Evolutionary conservation across 331 rosid genomes (phyloP), one percentile per base, ranked within the genome.

Genomic region (Phaseolus coccineus): DNA sequence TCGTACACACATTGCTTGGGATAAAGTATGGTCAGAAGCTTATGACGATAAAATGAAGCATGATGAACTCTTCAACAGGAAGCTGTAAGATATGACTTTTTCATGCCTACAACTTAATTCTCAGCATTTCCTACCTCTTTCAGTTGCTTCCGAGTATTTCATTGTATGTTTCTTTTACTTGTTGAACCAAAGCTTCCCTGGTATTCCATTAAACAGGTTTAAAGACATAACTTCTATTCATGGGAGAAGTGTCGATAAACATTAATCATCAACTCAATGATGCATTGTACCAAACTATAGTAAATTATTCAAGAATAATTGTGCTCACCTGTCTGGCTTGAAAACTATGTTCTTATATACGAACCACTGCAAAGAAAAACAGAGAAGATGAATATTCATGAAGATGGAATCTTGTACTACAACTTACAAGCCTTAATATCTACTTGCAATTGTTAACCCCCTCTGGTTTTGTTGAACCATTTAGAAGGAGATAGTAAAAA

Each of bases 321-420:
- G 5, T 30, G 70, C 85, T 86, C 64, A 92, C 99, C 99, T 75
- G 37, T 95, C 96, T 66, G 99, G 97, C 84, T 90, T 87, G 93
- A 82, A 88, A 46, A 93, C 39, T 79, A 95, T 76, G 82, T 91
- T 84, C 90, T 93, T 91, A 88, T 90, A 95, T 35, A 78, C 92
- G 79, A 92, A 95, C 96, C 96, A 92, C 97, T 95, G 97, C 88
- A 85, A 79, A 24, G 25, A 77, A 67, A 62, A 6, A 77, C 25
- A 81, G 3, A 33, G 22, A 50, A 71, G 27, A 30, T 61, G 61
- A 24, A 44, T 82, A 13, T 51, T 67, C 64, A 42, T 19, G 0
- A 2, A 25, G 9, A 61, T 7, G 24, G 11, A 78, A 59, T 31
- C 57, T 15, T 68, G 3, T 12, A 81, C 50, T 42, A 14, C 40